Base-by-base conservation (phyloP, 208 protist species). In the Crithidia bombi region DNA sequence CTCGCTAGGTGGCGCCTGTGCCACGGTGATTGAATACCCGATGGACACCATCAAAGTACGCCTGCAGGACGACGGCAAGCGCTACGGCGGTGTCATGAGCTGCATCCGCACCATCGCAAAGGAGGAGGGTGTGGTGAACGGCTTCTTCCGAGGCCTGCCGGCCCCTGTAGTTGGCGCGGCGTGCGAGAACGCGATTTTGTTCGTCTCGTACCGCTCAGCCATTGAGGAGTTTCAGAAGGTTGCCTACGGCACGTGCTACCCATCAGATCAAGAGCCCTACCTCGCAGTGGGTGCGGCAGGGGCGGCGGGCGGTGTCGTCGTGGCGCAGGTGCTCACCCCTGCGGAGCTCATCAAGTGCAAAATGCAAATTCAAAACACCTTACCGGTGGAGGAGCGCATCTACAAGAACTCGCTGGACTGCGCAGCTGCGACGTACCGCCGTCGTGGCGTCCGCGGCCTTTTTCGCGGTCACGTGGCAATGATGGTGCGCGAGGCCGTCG, bases 21-120 rank as follows among this genome's bases (percentile, higher is more conserved):
- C 87, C 12, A 91, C 87, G 2, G 77, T 92, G 19, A 88, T 97
- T 54, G 90, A 96, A 67, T 98, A 96, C 76, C 94, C 94, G 3
- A 85, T 97, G 73, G 94, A 98, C 71, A 98, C 94, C 14, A 91
- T 98, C 38, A 98, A 98, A 69, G 94, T 98, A 23, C 87, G 94
- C 15, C 81, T 98, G 33, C 94, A 98, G 46, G 87, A 94, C 47
- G 90, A 89, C 58, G 79, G 85, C 23, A 87, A 78, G 41, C 80
- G 79, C 28, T 91, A 93, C 63, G 67, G 72, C n/a, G 68, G 86
- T 51, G 81, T 86, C 11, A 54, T 82, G 49, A 72, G 77, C 6
- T 97, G 92, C 67, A 81, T 97, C 41, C 62, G 58, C 23, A 78
- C 74, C 2, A 95, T 97, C 44, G 78, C 80, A 15, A 83, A 81